Evolutionary conservation across 257 asterid species (phyloP).

Genomic region (Leptodermis oblonga): DNA sequence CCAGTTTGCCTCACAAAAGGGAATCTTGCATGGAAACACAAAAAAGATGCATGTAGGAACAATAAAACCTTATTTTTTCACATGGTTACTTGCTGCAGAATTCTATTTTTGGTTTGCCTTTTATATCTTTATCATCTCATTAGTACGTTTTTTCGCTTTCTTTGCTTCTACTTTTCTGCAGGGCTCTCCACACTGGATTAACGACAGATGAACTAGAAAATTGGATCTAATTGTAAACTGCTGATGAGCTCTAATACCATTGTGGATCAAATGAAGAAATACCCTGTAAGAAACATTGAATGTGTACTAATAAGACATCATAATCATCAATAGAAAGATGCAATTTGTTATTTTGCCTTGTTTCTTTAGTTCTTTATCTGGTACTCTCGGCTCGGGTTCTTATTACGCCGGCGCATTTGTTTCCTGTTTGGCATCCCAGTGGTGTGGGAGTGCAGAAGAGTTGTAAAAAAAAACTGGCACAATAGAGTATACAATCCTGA

Average conservation of each 20-base stretch:
- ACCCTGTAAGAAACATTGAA: neutral
- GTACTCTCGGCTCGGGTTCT: too few relatives aligned
- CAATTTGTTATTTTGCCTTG: neutral
- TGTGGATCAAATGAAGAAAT: neutral
- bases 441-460: neutral
- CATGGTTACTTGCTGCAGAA: neutral
- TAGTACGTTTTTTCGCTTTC: neutral
- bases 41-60: neutral
- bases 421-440: neutral
- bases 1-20: neutral
- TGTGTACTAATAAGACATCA: neutral
- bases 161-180: conserved; percentile 11
- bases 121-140: neutral
- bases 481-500: neutral
- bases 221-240: conserved; percentile 12
- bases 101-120: neutral
- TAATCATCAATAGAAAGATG: neutral
- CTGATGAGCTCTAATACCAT: neutral
- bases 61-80: neutral
- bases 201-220: conserved; percentile 13
- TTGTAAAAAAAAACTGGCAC: neutral
- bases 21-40: neutral
- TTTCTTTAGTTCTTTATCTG: neutral
- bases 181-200: conserved; percentile 6
- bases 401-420: too few relatives aligned